A percentile compares a stretch with the other conserved stretches of the same genome.
Evolutionary conservation across 75 land plant species (phyloP).

Genomic region (Cryptomeria japonica): DNA sequence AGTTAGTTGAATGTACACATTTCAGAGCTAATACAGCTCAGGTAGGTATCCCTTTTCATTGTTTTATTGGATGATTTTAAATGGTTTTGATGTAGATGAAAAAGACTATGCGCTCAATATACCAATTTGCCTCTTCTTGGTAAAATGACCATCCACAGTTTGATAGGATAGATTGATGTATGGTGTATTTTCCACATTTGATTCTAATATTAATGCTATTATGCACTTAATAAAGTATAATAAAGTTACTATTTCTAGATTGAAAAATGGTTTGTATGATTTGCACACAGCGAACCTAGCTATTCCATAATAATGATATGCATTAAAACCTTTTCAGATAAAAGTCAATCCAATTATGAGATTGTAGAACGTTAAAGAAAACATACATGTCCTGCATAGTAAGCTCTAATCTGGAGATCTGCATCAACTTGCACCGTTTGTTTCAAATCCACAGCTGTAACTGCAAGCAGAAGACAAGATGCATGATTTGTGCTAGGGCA

Average conservation of each 20-base stretch:
- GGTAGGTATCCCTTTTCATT: neutral
- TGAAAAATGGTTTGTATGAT: slow-evolving; percentile 6
- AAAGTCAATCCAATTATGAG: neutral
- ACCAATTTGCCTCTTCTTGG: neutral
- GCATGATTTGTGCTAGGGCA: neutral
- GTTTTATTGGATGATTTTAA: too few species aligned
- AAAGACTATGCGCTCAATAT: neutral
- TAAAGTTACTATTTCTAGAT: neutral
- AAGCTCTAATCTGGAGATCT: slow-evolving; percentile 93
- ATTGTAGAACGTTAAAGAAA: neutral
- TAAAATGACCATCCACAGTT: neutral
- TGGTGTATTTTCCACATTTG: neutral
- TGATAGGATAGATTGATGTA: neutral
- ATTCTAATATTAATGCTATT: neutral
- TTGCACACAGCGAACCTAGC: neutral
- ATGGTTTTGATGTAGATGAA: neutral
- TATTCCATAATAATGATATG: neutral
- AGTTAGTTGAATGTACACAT: neutral
- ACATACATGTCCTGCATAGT: slow-evolving; percentile 98
- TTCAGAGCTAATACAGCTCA: neutral
- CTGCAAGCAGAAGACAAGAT: slow-evolving; percentile 40
- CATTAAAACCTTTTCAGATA: neutral
- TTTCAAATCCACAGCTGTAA: slow-evolving; percentile 84
- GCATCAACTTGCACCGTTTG: slow-evolving; percentile 83
- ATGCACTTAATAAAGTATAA: neutral